Conservation (phyloP, 164 flowering plant genomes). For the Berberis vulgaris region DNA sequence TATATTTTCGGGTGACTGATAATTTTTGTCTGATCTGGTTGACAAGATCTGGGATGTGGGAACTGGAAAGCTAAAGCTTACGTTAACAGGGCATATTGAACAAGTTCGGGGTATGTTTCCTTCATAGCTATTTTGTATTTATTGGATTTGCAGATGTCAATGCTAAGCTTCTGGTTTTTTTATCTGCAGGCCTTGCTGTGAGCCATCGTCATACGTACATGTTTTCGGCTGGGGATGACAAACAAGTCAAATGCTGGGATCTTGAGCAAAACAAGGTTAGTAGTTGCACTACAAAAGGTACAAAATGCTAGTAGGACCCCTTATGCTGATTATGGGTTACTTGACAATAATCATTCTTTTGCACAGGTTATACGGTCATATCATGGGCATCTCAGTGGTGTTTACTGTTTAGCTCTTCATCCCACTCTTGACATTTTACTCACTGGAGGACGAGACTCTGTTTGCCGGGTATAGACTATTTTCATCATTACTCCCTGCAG, state of each 20-base stretch:
- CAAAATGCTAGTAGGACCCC: background rate
- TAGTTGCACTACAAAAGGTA: conserved; percentile 24
- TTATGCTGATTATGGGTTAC: conserved; percentile 3
- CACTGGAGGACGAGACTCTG: conserved; percentile 99
- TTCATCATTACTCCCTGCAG: background rate
- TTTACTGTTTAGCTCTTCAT: conserved; percentile 94
- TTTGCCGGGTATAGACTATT: conserved; percentile 69
- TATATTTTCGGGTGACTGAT: conserved; percentile 7
- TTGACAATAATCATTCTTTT: background rate
- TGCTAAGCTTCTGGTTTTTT: conserved; percentile 8
- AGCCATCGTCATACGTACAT: conserved; percentile 77
- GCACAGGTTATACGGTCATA: conserved; percentile 85
- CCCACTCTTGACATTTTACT: conserved; percentile 87
- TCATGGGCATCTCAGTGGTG: conserved; percentile 99
- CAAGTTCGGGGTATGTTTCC: conserved; percentile 73
- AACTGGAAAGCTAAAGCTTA: conserved; percentile 71
- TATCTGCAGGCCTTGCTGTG: conserved; percentile 83
- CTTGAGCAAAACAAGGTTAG: conserved; percentile 95
- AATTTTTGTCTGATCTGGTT: conserved; percentile 10
- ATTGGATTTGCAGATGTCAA: background rate
- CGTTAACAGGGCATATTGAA: conserved; percentile 95
- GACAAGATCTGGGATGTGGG: conserved; percentile 92
- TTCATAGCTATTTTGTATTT: conserved; percentile 2
- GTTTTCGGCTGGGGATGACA: conserved; percentile 99
- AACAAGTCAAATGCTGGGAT: conserved; percentile 99